A percentile compares a stretch with the other conserved stretches of the same genome.
phyloP scores from a whole-genome alignment of 129 eudicot genomes.

The Saussurea involucrata region DNA sequence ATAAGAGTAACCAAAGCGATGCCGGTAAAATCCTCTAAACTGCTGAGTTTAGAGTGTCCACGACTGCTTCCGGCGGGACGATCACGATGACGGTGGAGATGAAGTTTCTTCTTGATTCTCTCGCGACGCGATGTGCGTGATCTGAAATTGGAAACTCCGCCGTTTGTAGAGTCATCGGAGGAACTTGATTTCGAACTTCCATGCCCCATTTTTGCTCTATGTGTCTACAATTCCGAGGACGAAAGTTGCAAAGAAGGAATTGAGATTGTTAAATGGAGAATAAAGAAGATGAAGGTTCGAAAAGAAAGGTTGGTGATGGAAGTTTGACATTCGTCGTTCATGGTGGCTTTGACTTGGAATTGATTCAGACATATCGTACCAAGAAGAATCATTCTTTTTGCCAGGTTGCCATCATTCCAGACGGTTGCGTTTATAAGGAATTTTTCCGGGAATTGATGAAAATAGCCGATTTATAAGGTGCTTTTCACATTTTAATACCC shows the following conservation, averaged over 20 bases:
- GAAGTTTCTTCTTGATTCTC: slow-evolving; percentile 47
- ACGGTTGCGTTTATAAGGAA: neutral
- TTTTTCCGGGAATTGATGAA: no score
- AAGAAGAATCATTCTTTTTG: neutral
- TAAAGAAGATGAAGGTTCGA: neutral
- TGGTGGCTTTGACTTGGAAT: slow-evolving; percentile 10
- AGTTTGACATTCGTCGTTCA: slow-evolving; percentile 1
- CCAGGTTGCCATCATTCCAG: neutral
- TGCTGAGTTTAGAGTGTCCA: slow-evolving; percentile 38
- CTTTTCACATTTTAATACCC: no score
- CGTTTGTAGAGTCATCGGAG: slow-evolving; percentile 38
- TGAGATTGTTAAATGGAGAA: neutral
- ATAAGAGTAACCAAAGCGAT: slow-evolving; percentile 70
- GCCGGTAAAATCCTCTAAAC: slow-evolving; percentile 74
- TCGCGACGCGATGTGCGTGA: slow-evolving; percentile 31
- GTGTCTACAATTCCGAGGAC: neutral
- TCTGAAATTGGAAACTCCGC: slow-evolving; percentile 16
- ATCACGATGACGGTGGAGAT: slow-evolving; percentile 33
- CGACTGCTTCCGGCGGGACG: neutral
- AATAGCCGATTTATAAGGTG: no score
- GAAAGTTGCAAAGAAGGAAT: neutral
- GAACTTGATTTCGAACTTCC: slow-evolving; percentile 49
- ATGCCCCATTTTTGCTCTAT: slow-evolving; percentile 51
- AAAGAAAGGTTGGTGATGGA: slow-evolving; percentile 15
- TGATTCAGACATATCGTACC: neutral